Evolutionary conservation across 2,329 filamentous ascomycete species (phyloP).

Genomic region (Colletotrichum nymphaeae): DNA sequence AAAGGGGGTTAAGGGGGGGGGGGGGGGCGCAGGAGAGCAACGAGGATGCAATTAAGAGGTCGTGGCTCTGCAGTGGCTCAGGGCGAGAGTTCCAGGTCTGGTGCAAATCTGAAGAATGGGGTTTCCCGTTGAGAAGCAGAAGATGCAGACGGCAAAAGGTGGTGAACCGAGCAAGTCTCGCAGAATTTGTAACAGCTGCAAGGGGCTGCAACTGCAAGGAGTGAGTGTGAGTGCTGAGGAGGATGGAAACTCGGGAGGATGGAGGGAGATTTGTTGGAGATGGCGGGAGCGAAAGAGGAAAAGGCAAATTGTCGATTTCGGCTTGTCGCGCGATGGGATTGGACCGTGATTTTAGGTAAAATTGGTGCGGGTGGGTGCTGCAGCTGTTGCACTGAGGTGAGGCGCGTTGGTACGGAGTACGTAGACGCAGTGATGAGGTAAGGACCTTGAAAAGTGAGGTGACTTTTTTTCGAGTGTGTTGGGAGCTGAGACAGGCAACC

Average conservation of each 20-base stretch:
- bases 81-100: background rate
- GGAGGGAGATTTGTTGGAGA: background rate
- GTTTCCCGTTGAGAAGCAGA: background rate
- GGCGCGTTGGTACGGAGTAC: too few relatives aligned
- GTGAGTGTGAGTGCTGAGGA: background rate
- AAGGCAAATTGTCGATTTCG: conserved; percentile 31
- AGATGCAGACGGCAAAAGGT: conserved; percentile 22
- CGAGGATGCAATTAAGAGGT: background rate
- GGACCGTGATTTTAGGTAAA: conserved; percentile 35
- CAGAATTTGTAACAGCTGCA: conserved; percentile 21
- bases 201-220: conserved; percentile 16
- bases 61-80: conserved; percentile 16
- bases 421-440: background rate
- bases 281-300: conserved; percentile 9
- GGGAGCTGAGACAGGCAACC: background rate
- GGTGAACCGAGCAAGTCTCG: conserved; percentile 15
- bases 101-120: conserved; percentile 13
- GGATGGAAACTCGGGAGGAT: background rate
- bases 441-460: background rate
- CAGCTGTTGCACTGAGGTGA: background rate
- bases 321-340: conserved; percentile 30
- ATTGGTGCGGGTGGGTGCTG: conserved; percentile 23
- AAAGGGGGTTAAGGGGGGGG: background rate
- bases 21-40: background rate
- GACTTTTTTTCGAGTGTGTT: background rate